These are phyloP conservation scores for Tricholoma saponaceum DNA, from an alignment of 768 basidiomycete species.

Conservation along the genomic window DNA sequence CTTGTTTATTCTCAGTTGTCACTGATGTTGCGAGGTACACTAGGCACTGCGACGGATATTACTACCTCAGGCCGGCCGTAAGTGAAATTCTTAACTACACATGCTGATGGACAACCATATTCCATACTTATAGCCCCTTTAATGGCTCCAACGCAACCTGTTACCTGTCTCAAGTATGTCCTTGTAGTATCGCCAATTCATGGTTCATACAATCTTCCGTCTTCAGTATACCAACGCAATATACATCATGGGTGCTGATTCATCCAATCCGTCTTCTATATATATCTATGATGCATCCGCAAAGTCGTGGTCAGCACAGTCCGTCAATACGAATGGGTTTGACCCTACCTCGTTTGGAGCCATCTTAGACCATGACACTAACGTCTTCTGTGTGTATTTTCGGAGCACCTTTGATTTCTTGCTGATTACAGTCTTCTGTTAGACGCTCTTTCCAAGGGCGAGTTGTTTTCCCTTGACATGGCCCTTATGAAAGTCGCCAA, in stretches of 20 bases:
- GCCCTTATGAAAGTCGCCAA: constrained; percentile 57
- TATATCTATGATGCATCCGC: constrained; percentile 78
- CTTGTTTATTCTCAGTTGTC: not conserved
- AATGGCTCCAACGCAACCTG: constrained; percentile 61
- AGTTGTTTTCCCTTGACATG: constrained; percentile 72
- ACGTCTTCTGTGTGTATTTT: constrained; percentile 67
- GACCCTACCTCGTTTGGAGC: constrained; percentile 63
- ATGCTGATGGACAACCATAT: not conserved
- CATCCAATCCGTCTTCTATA: constrained; percentile 59
- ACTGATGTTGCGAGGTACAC: constrained; percentile 1
- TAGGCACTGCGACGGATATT: constrained; percentile 61
- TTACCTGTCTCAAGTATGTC: constrained; percentile 62
- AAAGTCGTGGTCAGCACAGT: constrained; percentile 78
- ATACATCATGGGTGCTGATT: constrained; percentile 80
- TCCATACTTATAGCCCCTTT: constrained; percentile 47
- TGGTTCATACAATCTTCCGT: not conserved
- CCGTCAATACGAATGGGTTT: constrained; percentile 47
- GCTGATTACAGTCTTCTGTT: not conserved
- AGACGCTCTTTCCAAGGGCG: constrained; percentile 69
- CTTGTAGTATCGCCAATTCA: not conserved
- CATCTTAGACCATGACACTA: constrained; percentile 93
- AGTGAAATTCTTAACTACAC: constrained; percentile 21
- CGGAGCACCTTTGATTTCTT: not conserved
- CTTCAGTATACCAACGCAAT: constrained; percentile 77
- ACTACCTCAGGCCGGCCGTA: constrained; percentile 77